These are phyloP conservation scores for Sordariomycetes sp. DNA, from an alignment of 2,329 filamentous ascomycete species.

Conservation along the genomic window DNA sequence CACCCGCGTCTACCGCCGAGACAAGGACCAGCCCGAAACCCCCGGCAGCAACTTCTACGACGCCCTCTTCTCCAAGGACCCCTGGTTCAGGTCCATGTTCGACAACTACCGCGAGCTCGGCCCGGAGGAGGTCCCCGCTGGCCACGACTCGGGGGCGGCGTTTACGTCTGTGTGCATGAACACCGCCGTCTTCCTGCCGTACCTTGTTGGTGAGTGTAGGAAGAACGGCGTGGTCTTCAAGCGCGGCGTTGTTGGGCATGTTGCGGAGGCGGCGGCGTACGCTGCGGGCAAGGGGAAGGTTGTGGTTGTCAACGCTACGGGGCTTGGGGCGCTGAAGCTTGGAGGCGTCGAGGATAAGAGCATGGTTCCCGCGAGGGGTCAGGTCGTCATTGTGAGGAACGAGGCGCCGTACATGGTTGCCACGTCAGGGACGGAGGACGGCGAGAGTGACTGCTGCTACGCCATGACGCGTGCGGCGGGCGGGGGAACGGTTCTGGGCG, in stretches of 20 bases:
- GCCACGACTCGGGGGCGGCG: conserved; percentile 56
- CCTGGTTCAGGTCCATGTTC: conserved; percentile 63
- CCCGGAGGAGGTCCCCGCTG: conserved; percentile 43
- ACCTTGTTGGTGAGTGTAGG: conserved; percentile 69
- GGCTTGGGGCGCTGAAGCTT: conserved; percentile 59
- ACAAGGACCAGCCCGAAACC: conserved; percentile 40
- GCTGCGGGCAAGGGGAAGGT: conserved; percentile 42
- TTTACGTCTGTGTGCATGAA: conserved; percentile 91
- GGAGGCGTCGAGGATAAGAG: conserved; percentile 68
- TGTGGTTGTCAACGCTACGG: conserved; percentile 75
- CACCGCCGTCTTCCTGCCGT: conserved; percentile 74
- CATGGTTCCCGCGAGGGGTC: conserved; percentile 67
- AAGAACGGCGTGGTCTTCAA: conserved; percentile 57
- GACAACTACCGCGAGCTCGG: conserved; percentile 56
- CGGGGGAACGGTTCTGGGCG: conserved; percentile 81
- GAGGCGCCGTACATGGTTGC: conserved; percentile 57
- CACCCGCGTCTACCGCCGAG: conserved; percentile 35
- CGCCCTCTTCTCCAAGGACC: conserved; percentile 48
- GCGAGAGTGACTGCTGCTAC: conserved; percentile 59
- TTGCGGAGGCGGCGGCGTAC: conserved; percentile 48
- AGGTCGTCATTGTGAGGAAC: conserved; percentile 75
- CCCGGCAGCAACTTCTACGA: conserved; percentile 40
- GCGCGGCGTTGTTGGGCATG: conserved; percentile 51
- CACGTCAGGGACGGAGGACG: conserved; percentile 62
- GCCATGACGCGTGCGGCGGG: conserved; percentile 67